Conservation (phyloP, 2,329 filamentous ascomycete species). For the Alternaria incomplexa region DNA sequence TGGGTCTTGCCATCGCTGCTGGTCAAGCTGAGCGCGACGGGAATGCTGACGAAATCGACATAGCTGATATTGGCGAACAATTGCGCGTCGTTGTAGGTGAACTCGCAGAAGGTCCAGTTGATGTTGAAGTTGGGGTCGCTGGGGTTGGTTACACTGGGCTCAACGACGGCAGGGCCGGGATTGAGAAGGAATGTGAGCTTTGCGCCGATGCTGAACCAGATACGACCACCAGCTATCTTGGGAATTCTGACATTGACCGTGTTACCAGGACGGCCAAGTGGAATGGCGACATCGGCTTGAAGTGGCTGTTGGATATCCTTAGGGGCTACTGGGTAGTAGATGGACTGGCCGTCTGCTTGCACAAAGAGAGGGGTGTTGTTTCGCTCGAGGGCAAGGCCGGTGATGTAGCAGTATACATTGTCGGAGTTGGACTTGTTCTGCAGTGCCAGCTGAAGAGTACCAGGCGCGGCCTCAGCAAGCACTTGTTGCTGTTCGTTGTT, state of each 20-base stretch:
- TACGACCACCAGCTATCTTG: conserved; percentile 71
- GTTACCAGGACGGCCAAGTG: conserved; percentile 66
- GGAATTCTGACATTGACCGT: conserved; percentile 69
- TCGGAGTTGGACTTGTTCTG: conserved; percentile 69
- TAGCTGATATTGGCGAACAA: conserved; percentile 67
- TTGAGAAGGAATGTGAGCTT: conserved; percentile 74
- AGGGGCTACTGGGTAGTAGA: conserved; percentile 70
- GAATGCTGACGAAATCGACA: conserved; percentile 73
- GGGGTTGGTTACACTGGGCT: conserved; percentile 73
- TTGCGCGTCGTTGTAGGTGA: conserved; percentile 56
- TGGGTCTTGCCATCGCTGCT: conserved; percentile 49
- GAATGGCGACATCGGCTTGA: conserved; percentile 66
- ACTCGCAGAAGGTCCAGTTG: conserved; percentile 56
- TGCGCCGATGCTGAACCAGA: conserved; percentile 71
- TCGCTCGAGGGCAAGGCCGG: conserved; percentile 67
- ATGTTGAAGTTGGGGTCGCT: conserved; percentile 56
- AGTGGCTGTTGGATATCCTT: conserved; percentile 58
- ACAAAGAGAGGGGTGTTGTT: conserved; percentile 68
- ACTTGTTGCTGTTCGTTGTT: conserved; percentile 32
- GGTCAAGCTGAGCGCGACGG: conserved; percentile 52
- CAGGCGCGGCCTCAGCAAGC: conserved; percentile 26
- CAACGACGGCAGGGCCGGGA: conserved; percentile 73
- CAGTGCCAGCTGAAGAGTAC: conserved; percentile 66
- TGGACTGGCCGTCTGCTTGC: conserved; percentile 67
- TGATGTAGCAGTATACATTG: conserved; percentile 73